Base-by-base conservation (phyloP, 2,329 filamentous ascomycete genomes). In the Alternaria sp. region DNA sequence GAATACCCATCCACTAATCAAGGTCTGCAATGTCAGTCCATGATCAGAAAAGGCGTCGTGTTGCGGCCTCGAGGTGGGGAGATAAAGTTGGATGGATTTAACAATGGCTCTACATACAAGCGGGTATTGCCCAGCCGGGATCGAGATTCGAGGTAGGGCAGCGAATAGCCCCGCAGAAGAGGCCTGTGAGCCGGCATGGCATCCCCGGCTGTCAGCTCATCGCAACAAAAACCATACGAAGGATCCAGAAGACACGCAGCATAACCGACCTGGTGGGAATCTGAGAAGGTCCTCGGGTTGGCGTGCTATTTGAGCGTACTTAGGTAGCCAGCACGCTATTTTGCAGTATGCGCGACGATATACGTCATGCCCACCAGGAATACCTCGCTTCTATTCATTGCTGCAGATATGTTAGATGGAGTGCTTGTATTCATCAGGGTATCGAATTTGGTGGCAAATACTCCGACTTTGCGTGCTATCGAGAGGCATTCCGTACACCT, bases 111-210 rank as follows among this genome's bases (percentile, higher is more conserved):
- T 20, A 39, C 8, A 41, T 43, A 59, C 20, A 47, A 8, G 32
- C 39, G 39, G 44, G 44, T 46, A 46, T 51, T 32, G 22, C 36
- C 36, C 28, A 32, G 51, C 30, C 32, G 32, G 39, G 57, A 59
- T 59, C 57, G 46, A 46, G 46, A 59, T 59, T 39, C 38, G 30
- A 51, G 20, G 12, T 3, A 49, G 52, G 18, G 34, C 52, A 22
- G 46, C 52, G 14, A 38, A 12, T 38, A 24, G 30, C 43, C 46
- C 51, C 52, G 39, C 46, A 18, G 26, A 44, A 30, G 39, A 41
- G 26, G 38, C 36, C 30, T 43, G 30, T n/a, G n/a, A 49, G 14
- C 7, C 26, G n/a, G 14, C 52, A 42, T 55, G 38, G 11, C 52
- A 43, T 51, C 46, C 46, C 24, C 18, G 14, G 46, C 57, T 24